Evolutionary conservation across 768 basidiomycete genomes (phyloP), one percentile per base, ranked within the genome.

Genomic region (Omphalotus guepiniiformis): DNA sequence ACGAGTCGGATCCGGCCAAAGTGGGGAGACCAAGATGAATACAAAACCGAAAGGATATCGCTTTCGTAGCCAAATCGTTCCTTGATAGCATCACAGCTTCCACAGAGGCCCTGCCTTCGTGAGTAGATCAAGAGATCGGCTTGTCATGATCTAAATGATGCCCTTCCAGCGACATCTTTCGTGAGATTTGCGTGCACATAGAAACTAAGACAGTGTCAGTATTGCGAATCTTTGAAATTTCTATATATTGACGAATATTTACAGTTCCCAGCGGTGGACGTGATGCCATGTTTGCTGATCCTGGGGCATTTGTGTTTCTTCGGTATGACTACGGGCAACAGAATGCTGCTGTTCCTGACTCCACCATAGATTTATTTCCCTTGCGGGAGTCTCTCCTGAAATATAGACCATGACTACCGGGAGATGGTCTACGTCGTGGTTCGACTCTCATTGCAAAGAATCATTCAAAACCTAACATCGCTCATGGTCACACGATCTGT

Each of bases 251-350:
- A n/a, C 27, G n/a, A n/a, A n/a, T n/a, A n/a, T 53, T 42, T 48
- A 32, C 50, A 76, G 89, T 11, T 70, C 75, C 44, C 74, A 78
- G 48, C 72, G 82, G 9, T 90, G 85, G 85, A n/a, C 88, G 88
- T 0, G 82, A 87, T 41, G 74, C 86, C 4, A 88, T 86, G 61
- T 89, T 84, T 57, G 78, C 87, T 19, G 88, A 88, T 1, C 75
- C 89, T 30, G 91, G 92, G 19, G 89, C 92, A 9, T 93, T 96
- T 70, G 85, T 97, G 50, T 96, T 97, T 60, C 70, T 97, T 35
- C 79, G 93, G 81, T 86, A 49, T 18, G 62, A 9, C 5, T 35
- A 30, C 6, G 40, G 32, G 16, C 5, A 23, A 19, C 6, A 6
- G 7, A 16, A 5, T 19, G 11, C 12, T n/a, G 9, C 6, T 0